Base-by-base conservation (phyloP, 495 filamentous ascomycete species). In the Copromyces sp. region DNA sequence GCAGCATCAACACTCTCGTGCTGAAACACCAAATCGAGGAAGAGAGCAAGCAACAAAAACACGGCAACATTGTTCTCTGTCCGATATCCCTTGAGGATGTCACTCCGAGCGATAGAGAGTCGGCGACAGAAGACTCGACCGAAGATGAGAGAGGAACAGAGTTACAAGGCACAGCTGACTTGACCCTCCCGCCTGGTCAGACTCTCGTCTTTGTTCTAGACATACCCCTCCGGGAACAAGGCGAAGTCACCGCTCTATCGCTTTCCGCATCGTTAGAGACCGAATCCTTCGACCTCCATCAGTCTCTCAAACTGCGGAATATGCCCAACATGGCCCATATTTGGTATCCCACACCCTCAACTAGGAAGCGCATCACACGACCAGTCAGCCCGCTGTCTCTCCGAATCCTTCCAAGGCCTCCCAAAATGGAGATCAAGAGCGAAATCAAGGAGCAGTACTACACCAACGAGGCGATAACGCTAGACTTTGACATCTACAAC, bases 391-490 rank as follows among this genome's bases (percentile, higher is more conserved):
- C 87, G 12, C 83, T 84, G 20, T 74, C 82, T 74, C 85, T 91
- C 39, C 92, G 87, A 68, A 89, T 98, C 41, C 84, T 93, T 71
- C 95, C 95, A 5, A 92, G 95, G 77, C 95, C 95, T 47, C 95
- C 95, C 0, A 98, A 98, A 79, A 90, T 99, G 81, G 88, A 92
- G 73, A 87, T 98, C 41, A 85, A 83, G 37, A 80, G 92, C 29
- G 82, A 86, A 3, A 81, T 91, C 65, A 83, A 84, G 71, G 84
- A 88, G 32, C 88, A 91, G 40, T 96, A 95, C 80, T 98, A 97
- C 77, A 90, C 90, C 3, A 90, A 95, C 77, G 95, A 99, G 81
- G 77, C 81, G 2, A 85, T 97, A 47, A 76, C 77, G 9, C 80
- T 98, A 61, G 82, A 85, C 17, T 84, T 98, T 44, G 86, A 90